Evolutionary conservation across 2,329 filamentous ascomycete genomes (phyloP).

Genomic region (Fusarium hainanense): DNA sequence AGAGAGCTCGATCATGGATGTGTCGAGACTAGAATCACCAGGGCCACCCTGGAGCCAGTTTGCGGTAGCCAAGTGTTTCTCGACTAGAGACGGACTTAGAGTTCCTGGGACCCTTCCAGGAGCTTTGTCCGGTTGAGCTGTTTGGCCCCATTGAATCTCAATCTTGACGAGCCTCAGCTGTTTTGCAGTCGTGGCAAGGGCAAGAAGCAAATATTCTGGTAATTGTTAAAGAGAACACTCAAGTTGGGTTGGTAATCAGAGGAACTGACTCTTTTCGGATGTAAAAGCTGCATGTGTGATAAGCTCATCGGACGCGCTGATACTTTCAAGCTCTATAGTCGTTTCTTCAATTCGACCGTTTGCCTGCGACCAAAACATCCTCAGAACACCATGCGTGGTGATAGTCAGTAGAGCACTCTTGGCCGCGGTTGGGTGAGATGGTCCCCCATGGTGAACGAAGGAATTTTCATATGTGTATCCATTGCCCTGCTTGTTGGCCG

Average conservation of each 20-base stretch:
- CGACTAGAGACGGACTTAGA: constrained; percentile 65
- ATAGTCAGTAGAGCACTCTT: constrained; percentile 82
- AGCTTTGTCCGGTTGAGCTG: constrained; percentile 64
- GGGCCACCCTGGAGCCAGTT: constrained; percentile 66
- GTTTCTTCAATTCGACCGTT: constrained; percentile 78
- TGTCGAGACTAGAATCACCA: constrained; percentile 57
- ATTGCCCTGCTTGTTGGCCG: constrained; percentile 70
- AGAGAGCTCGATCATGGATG: constrained; percentile 72
- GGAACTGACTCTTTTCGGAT: constrained; percentile 75
- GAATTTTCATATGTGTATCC: constrained; percentile 77
- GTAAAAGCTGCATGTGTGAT: constrained; percentile 82
- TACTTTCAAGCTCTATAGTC: constrained; percentile 77
- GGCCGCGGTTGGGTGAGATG: constrained; percentile 75
- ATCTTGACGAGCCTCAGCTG: constrained; percentile 81
- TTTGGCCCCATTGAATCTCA: constrained; percentile 75
- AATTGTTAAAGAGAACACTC: constrained; percentile 40
- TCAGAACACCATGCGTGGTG: constrained; percentile 78
- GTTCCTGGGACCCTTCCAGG: constrained; percentile 58
- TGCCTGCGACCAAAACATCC: constrained; percentile 80
- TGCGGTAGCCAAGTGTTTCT: constrained; percentile 67
- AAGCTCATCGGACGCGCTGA: constrained; percentile 77
- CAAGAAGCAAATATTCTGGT: constrained; percentile 68
- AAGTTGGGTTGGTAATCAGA: neutral
- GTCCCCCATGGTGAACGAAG: constrained; percentile 73
- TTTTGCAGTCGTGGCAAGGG: constrained; percentile 74